Evolutionary conservation across 2,329 filamentous ascomycete genomes (phyloP), one percentile per base, ranked within the genome.

Genomic region (Clonostachys rhizophaga): DNA sequence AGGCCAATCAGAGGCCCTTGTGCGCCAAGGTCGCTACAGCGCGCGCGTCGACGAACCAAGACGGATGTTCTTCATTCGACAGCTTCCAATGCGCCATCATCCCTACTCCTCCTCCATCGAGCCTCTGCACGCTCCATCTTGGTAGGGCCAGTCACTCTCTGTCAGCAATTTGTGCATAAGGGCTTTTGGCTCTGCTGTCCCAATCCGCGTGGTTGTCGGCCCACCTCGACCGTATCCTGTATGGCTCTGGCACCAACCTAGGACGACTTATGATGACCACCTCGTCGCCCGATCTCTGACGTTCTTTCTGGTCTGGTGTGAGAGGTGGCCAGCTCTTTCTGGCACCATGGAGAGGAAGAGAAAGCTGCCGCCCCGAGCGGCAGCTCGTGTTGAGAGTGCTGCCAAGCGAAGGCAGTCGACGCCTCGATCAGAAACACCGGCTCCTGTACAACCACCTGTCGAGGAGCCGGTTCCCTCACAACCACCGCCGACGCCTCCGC

Each of bases 321-420:
- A 39, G 36, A 34, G 43, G 24, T 30, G 24, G 24, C 24, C 24
- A 30, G 24, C 24, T 30, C 24, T 5, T 30, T 10, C 24, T 42
- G 45, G 42, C 41, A 43, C 47, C 43, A 85, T 85, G 81, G 82
- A 86, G 68, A 77, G 71, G 62, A 85, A 85, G 69, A 75, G 82
- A 60, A 86, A 84, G 67, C 67, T 84, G 50, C 81, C 82, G 18
- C 74, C 82, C 40, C 76, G 83, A 60, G 78, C 79, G 46, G 76
- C 80, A 41, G 79, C 82, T 54, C 75, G 82, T 54, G 71, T 73
- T 49, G 83, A 86, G 54, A 74, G 78, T 49, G 73, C 71, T 46
- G 70, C 75, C 46, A 86, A 85, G 68, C 82, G 78, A 59, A 74
- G 81, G 54, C 80, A 72, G 45, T 64, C 73, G 24, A 81, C 78